Evolutionary conservation across 768 basidiomycete genomes (phyloP), one percentile per base, ranked within the genome.

Genomic region (Fomitopsis serialis): DNA sequence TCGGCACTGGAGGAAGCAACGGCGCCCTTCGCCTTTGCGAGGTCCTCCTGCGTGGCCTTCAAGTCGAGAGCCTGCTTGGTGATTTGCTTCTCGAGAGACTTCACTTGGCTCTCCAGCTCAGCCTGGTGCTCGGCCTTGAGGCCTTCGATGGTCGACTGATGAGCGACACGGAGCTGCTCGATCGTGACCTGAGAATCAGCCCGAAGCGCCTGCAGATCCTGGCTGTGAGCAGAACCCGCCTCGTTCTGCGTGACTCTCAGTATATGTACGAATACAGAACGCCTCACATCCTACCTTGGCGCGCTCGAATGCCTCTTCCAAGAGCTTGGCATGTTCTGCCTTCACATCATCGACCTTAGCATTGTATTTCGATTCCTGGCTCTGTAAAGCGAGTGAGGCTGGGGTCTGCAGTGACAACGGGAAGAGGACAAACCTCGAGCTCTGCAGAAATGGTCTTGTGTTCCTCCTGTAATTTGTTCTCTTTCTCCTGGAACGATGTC

Each of bases 41-140:
- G 81, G 65, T 92, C 90, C 56, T 93, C 90, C 62, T 85, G 82
- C 0, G 92, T 90, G 13, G 90, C 92, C 62, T 86, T 90, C 42
- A 93, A 78, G 59, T 92, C 89, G 27, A 92, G 71, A 52, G 72
- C 80, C 56, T 85, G 73, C 47, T 70, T 78, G 50, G 72, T 73
- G 48, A 88, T 76, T 61, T 79, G 78, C 71, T 90, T 90, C 68
- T 84, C 81, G 21, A 85, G 69, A 0, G 66, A 66, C 50, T 75
- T 74, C 37, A 79, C 71, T 59, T 87, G 77, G 17, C 75, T 76
- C 52, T 85, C 83, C 17, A 88, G 72, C 4, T 67, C 59, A n/a
- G 77, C 77, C 35, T 77, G 72, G 58, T 92, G 86, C 49, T 89
- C 87, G 2, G 75, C 71, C 61, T 82, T 78, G 27, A 92, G 71